Base-by-base conservation (phyloP, 2,329 filamentous ascomycete genomes). In the Mollisia scopiformis region DNA sequence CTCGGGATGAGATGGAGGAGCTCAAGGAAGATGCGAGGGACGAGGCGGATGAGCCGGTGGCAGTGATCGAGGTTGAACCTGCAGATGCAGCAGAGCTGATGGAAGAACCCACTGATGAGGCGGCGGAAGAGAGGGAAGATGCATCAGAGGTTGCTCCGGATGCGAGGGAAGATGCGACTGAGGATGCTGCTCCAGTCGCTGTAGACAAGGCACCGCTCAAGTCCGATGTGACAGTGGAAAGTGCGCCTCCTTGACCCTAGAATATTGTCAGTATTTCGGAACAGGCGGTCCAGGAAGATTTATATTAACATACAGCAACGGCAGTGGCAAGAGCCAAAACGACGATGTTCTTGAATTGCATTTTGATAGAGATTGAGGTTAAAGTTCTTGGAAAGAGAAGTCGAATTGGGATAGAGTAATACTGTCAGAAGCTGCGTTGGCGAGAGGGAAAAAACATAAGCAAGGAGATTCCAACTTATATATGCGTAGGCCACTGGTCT, bases 311-410 rank as follows among this genome's bases (percentile, higher is more conserved):
- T 63, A 69, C 69, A 37, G 62, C 47, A 49, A 65, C 66, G 25
- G 61, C 51, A 27, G 63, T 62, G 65, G 66, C 68, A 43, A 71
- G 57, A 62, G 69, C 68, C 62, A 71, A 59, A 50, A 72, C 51
- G 59, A 66, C 16, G 31, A 65, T 11, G 58, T 68, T 69, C 61
- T 69, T 71, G 65, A 71, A 67, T 64, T 72, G 69, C 69, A 72
- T 72, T n/a, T 62, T 68, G 55, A 53, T 25, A 57, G 53, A 59
- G 27, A 27, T 43, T 7, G 23, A 27, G 25, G 37, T 35, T 55
- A n/a, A 23, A 14, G 8, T 33, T 49, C 54, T 35, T 23, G 1
- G 43, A 23, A 25, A 37, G n/a, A n/a, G n/a, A n/a, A n/a, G n/a
- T n/a, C n/a, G n/a, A n/a, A n/a, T n/a, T n/a, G n/a, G n/a, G n/a